Percentiles rank a stretch among this genome's conserved stretches.
Conservation (phyloP, 176 grass and related monocot genomes). For the Musa itinerans region DNA sequence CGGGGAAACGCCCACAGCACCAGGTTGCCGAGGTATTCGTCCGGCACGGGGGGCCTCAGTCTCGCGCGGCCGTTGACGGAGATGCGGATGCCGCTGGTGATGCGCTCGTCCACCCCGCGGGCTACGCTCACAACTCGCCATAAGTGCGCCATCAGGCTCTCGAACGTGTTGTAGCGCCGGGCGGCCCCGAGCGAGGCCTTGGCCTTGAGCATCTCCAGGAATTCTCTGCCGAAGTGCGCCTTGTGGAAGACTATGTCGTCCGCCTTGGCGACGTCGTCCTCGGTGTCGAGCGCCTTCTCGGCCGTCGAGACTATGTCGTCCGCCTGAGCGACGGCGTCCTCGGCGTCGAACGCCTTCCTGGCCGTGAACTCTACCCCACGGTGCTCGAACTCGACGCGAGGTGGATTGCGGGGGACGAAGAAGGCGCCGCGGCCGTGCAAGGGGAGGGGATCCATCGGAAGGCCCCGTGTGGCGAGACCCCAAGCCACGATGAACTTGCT, state of each 20-base stretch:
- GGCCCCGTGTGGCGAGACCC: slow-evolving; percentile 20
- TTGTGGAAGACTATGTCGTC: slow-evolving; percentile 1
- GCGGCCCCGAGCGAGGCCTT: slow-evolving; percentile 5
- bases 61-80: slow-evolving; percentile 26
- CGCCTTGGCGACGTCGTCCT: background rate
- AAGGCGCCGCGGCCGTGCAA: slow-evolving; percentile 16
- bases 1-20: slow-evolving; percentile 27
- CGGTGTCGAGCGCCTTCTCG: background rate
- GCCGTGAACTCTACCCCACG: slow-evolving; percentile 1
- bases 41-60: slow-evolving; percentile 16
- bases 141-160: slow-evolving; percentile 26
- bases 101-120: slow-evolving; percentile 5
- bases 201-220: slow-evolving; percentile 17
- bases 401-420: slow-evolving; percentile 23
- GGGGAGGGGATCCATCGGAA: slow-evolving; percentile 8
- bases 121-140: slow-evolving; percentile 29
- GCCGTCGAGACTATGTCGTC: background rate
- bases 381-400: slow-evolving; percentile 17
- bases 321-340: background rate
- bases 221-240: slow-evolving; percentile 15
- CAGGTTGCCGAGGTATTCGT: slow-evolving; percentile 34
- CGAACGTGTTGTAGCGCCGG: slow-evolving; percentile 25
- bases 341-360: background rate
- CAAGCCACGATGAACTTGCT: slow-evolving; percentile 29
- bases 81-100: slow-evolving; percentile 20